These are phyloP conservation scores for Pythium monospermum DNA, from an alignment of 352 stramenopile genomes.

Conservation along the genomic window DNA sequence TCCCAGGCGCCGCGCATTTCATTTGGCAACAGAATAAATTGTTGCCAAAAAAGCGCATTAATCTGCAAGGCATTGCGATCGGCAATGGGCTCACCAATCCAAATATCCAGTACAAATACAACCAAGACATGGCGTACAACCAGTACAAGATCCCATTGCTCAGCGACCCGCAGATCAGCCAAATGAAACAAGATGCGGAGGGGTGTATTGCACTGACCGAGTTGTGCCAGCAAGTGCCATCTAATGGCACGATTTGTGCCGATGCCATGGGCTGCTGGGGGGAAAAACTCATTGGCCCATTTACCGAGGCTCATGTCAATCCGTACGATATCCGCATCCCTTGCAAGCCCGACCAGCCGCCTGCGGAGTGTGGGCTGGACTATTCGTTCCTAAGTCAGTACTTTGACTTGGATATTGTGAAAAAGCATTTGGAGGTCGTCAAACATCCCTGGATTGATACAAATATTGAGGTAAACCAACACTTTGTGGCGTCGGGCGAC, in stretches of 20 bases:
- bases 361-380: slow-evolving; percentile 42
- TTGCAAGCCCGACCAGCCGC: slow-evolving; percentile 33
- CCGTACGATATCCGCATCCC: slow-evolving; percentile 69
- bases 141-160: slow-evolving; percentile 63
- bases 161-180: slow-evolving; percentile 21
- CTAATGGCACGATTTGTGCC: not conserved
- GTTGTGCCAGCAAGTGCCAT: slow-evolving; percentile 20
- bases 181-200: slow-evolving; percentile 33
- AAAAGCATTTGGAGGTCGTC: slow-evolving; percentile 1
- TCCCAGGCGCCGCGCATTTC: slow-evolving; percentile 44
- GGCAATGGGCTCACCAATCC: slow-evolving; percentile 50
- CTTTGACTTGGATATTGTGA: slow-evolving; percentile 17
- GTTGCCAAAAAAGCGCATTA: slow-evolving; percentile 20
- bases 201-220: slow-evolving; percentile 16
- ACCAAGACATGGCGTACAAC: slow-evolving; percentile 62
- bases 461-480: slow-evolving; percentile 58
- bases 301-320: slow-evolving; percentile 47
- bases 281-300: slow-evolving; percentile 21
- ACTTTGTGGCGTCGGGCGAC: slow-evolving; percentile 70
- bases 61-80: slow-evolving; percentile 48
- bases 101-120: slow-evolving; percentile 32
- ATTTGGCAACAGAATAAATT: slow-evolving; percentile 44
- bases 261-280: not conserved
- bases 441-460: slow-evolving; percentile 13
- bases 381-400: slow-evolving; percentile 25